Conservation (phyloP, 2,329 filamentous ascomycete species). For the Penicillium sp. region DNA sequence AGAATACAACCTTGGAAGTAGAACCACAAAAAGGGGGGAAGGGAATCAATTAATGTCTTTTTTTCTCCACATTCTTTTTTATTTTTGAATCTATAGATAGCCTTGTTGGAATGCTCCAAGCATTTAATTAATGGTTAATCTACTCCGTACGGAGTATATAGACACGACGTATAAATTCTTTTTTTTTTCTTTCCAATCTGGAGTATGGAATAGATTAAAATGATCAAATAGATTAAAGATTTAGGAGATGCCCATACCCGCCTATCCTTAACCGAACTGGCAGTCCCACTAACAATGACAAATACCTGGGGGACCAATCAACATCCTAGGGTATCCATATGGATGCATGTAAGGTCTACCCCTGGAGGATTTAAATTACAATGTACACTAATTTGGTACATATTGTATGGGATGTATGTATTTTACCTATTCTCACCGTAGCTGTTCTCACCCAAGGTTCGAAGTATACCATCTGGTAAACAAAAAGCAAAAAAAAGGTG, state of each 20-base stretch:
- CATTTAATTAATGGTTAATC: background rate
- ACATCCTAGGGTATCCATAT: background rate
- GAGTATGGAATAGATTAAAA: conserved; percentile 22
- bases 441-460: background rate
- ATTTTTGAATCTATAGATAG: background rate
- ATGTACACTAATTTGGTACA: background rate
- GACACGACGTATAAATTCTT: background rate
- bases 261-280: conserved; percentile 17
- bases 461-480: conserved; percentile 7
- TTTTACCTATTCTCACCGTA: background rate
- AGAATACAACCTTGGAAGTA: background rate
- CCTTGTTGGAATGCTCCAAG: background rate
- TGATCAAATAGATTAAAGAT: conserved; percentile 10
- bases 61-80: background rate
- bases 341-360: conserved; percentile 3
- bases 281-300: conserved; percentile 20
- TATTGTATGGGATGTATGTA: background rate
- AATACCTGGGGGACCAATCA: conserved; percentile 23
- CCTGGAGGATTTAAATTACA: background rate
- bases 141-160: background rate
- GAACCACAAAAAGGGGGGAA: background rate
- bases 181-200: background rate
- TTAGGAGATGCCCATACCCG: conserved; percentile 14
- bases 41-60: background rate
- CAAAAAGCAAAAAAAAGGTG: conserved; percentile 22